Base-by-base conservation (phyloP, 768 basidiomycete genomes). In the Cyclocybe cylindracea region DNA sequence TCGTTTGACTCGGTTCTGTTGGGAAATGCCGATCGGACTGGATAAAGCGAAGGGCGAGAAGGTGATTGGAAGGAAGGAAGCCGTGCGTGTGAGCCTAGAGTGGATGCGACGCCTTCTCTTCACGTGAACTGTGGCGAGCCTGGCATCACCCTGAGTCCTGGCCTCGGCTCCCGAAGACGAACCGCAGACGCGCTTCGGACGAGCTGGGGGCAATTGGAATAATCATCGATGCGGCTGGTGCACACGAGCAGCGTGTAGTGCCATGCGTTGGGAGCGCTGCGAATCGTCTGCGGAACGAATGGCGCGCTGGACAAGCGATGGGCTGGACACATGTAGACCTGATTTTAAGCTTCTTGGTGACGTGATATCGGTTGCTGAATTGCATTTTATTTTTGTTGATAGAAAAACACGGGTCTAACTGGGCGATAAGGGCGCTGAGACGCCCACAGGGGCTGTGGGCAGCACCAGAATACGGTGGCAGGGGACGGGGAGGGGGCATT, bases 281-380 rank as follows among this genome's bases (percentile, higher is more conserved):
- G 37, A 46, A 48, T 38, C 33, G 32, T 14, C 49, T 34, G 48
- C 46, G 45, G 39, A 37, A 46, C 29, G 46, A 10, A 39, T 34
- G 44, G 13, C 18, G 19, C 32, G 14, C 10, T 48, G 46, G 46
- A 50, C 19, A 41, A 43, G 35, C 35, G 24, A 42, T 24, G 33
- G 11, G 40, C 40, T 43, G 40, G 39, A 39, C 46, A 40, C 38
- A 39, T 50, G 38, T 50, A 31, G 34, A 10, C 16, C n/a, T 13
- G 18, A 29, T 7, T n/a, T 63, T 54, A 57, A 44, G 51, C 64
- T 58, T 65, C 49, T 24, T 24, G 24, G 67, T 71, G 66, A 68
- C 68, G 68, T 70, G 70, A 71, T 70, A 51, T 66, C 63, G 62
- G 62, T 57, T 67, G 66, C 57, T 63, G 61, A 60, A 52, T 24